Evolutionary conservation across 768 basidiomycete species (phyloP), one percentile per base, ranked within the genome.

Genomic region (Ramaria sp.): DNA sequence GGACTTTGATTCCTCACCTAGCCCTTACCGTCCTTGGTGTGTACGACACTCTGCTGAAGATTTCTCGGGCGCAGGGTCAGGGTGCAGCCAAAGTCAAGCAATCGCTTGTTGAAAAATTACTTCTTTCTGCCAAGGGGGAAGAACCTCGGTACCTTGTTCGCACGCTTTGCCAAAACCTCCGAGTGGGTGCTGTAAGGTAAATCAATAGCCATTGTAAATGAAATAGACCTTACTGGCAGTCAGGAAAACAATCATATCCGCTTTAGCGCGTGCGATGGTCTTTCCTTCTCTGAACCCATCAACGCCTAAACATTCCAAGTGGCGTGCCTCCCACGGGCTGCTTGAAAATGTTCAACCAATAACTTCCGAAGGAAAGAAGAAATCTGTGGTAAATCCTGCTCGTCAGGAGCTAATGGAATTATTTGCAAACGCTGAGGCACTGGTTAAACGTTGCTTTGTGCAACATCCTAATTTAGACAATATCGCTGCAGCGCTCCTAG

Each of bases 51-150:
- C 68, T 95, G 54, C 67, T 87, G 54, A 79, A 79, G 61, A 84
- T 95, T 33, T 76, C 86, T 1, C 65, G 68, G 11, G 75, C 80
- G 42, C 90, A 82, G 68, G 91, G 92, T 0, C 75, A 78, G 62
- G 90, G 91, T 19, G 84, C 88, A 41, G 76, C 80, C 2, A 86
- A 80, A 62, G 75, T 80, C 59, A 93, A 91, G 66, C 86, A 87
- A 51, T 81, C 80, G 39, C 74, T 90, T 17, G 84, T 92, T 1
- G 83, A 91, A 65, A 85, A 79, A 64, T 73, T 95, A 22, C 78
- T 95, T n/a, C 78, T 95, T 6, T 78, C 88, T 10, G 86, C 92
- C 0, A 80, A 76, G 58, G 93, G 91, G 22, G 93, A 95, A 69
- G 91, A 96, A 70, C 77, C 80, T n/a, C 78, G 91, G 30, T 96